Base-by-base conservation (phyloP, 2,329 filamentous ascomycete species). In the Epicoccum nigrum region DNA sequence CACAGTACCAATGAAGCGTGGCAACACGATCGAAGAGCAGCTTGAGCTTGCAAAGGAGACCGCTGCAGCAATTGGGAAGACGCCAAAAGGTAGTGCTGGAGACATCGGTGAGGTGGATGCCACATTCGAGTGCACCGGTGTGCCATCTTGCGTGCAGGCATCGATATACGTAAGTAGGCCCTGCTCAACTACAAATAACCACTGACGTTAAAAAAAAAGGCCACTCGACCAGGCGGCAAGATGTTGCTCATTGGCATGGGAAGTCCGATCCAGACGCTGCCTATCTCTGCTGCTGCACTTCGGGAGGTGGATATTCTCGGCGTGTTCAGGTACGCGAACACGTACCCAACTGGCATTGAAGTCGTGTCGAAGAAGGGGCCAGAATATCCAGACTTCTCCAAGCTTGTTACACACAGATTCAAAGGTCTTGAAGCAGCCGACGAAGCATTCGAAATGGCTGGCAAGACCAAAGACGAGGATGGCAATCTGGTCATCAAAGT, bases 171-270 rank as follows among this genome's bases (percentile, higher is more conserved):
- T 79, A 59, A 67, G 74, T 69, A 12, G 15, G 11, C 8, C 11
- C 2, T 4, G 7, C 7, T 4, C 11, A 31, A 2, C 4, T 11
- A n/a, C 13, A 11, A 4, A 5, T 3, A 20, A 1, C n/a, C n/a
- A 21, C 54, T 59, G 15, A 67, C 23, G 45, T 31, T 35, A 1
- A 20, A 9, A 4, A 20, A 9, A 4, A 37, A 79, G 76, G 71
- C 86, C 3, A 86, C 87, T 8, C 81, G 81, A 51, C 80, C 88
- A 0, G 89, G 88, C 20, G 88, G 88, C 15, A 87, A 86, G 62
- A 79, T 91, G 40, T 81, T 92, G 70, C 85, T 92, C 70, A 87
- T 92, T 19, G 89, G 88, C 45, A 92, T 92, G 88, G 89, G 89
- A 30, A 88, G 83, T 4, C 88, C 88, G 0, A 82, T 90, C 44